phyloP scores from a whole-genome alignment of 2,329 filamentous ascomycete genomes.

The Simplicillium aogashimaense region DNA sequence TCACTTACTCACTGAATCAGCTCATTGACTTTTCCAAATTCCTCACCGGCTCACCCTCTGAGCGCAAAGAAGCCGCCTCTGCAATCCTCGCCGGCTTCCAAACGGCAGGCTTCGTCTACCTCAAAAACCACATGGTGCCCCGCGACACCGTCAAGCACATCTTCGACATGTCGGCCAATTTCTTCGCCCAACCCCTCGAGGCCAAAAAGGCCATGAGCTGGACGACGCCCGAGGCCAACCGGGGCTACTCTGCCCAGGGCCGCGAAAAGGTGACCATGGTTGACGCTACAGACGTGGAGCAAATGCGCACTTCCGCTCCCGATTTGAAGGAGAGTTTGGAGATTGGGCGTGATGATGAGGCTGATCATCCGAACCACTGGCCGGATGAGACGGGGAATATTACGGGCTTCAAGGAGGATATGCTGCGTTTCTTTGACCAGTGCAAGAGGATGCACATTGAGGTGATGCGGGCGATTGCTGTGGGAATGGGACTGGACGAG shows the following conservation, averaged over 20 bases:
- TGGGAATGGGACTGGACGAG: constrained; percentile 66
- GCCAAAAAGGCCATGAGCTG: constrained; percentile 59
- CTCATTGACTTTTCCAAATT: constrained; percentile 73
- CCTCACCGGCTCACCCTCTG: constrained; percentile 47
- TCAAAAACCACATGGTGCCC: constrained; percentile 68
- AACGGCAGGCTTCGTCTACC: constrained; percentile 80
- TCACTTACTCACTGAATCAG: constrained; percentile 27
- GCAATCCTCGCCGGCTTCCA: constrained; percentile 74
- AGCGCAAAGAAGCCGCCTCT: constrained; percentile 56
- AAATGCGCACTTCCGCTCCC: constrained; percentile 45
- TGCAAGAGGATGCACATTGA: constrained; percentile 68
- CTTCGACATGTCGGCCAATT: constrained; percentile 58
- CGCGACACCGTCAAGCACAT: constrained; percentile 45
- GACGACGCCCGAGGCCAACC: constrained; percentile 63
- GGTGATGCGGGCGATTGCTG: constrained; percentile 74
- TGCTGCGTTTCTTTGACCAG: constrained; percentile 64
- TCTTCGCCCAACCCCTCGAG: constrained; percentile 54
- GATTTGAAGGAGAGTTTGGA: constrained; percentile 59
- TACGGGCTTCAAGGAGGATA: constrained; percentile 55
- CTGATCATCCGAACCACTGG: constrained; percentile 68
- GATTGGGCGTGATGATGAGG: constrained; percentile 51
- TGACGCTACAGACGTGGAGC: constrained; percentile 46
- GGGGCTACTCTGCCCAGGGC: constrained; percentile 61
- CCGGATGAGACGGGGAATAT: constrained; percentile 36
- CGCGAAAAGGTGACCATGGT: constrained; percentile 59